A percentile compares a stretch with the other conserved stretches of the same genome.
Evolutionary conservation across 2,329 filamentous ascomycete genomes (phyloP).

Genomic region (Xylogone sp.): DNA sequence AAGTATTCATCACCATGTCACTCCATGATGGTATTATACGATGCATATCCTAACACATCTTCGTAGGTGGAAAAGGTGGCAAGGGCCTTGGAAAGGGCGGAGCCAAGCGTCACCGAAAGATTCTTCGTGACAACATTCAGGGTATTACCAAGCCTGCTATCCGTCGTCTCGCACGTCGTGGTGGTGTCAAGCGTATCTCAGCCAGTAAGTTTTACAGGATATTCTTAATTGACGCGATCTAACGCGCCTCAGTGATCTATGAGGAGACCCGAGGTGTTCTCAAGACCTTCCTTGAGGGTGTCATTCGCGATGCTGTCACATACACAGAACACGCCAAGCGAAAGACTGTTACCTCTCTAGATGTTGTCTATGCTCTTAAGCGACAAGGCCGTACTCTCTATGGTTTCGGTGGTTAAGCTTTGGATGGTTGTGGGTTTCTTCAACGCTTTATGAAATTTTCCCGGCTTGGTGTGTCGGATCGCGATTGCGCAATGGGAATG

Average conservation of each 20-base stretch:
- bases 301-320: constrained; percentile 75
- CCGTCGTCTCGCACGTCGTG: constrained; percentile 74
- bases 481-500: constrained; percentile 18
- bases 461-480: constrained; percentile 9
- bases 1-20: constrained; percentile 36
- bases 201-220: constrained; percentile 1
- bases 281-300: constrained; percentile 75
- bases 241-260: constrained; percentile 61
- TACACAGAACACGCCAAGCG: constrained; percentile 83
- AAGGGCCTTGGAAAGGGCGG: constrained; percentile 98
- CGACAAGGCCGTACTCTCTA: constrained; percentile 64
- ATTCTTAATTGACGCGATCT: constrained; percentile 6
- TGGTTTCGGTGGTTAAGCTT: constrained; percentile 61
- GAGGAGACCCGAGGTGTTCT: constrained; percentile 76
- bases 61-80: constrained; percentile 83
- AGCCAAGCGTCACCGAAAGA: constrained; percentile 99
- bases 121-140: constrained; percentile 99
- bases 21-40: too few species aligned
- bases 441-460: constrained; percentile 24
- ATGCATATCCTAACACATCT: constrained; percentile 39
- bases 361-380: constrained; percentile 64
- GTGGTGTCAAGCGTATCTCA: constrained; percentile 89
- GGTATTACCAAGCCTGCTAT: constrained; percentile 94
- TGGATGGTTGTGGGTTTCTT: constrained; percentile 12
- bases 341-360: constrained; percentile 65